phyloP scores from a whole-genome alignment of 2,329 filamentous ascomycete genomes.

The Dactylellina cionopaga region DNA sequence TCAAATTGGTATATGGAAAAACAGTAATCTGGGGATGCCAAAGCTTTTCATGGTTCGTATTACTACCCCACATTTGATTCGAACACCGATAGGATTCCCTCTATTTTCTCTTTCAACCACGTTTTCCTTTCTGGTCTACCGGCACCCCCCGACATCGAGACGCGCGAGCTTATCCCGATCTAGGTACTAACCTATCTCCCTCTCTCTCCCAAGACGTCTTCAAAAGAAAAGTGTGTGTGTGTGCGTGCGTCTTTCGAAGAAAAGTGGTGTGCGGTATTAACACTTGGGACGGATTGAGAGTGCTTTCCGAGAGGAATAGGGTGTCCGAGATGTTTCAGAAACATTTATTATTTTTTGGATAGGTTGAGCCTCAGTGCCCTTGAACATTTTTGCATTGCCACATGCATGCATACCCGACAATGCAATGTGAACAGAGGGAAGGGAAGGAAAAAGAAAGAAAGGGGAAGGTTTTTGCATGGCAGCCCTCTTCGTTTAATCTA shows the following conservation, averaged over 20 bases:
- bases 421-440: background rate
- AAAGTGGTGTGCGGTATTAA: conserved; percentile 7
- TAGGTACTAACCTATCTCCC: background rate
- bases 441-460: conserved; percentile 16
- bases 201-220: background rate
- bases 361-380: conserved; percentile 45
- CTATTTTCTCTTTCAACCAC: too few species aligned
- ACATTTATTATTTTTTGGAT: conserved; percentile 7
- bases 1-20: conserved; percentile 15
- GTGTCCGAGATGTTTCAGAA: conserved; percentile 50
- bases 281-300: background rate
- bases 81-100: too few species aligned
- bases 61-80: conserved; percentile 21
- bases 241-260: too few species aligned
- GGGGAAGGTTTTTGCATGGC: conserved; percentile 23
- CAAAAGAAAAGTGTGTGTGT: background rate
- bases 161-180: conserved; percentile 25
- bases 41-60: conserved; percentile 17
- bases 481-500: conserved; percentile 48
- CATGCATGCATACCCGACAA: conserved; percentile 13
- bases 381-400: conserved; percentile 17
- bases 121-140: too few species aligned
- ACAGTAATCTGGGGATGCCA: conserved; percentile 25
- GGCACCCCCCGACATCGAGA: too few species aligned
- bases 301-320: conserved; percentile 6